Base-by-base conservation (phyloP, 228 moss, liverwort and hornwort species). In the Sphagnum fallax region DNA sequence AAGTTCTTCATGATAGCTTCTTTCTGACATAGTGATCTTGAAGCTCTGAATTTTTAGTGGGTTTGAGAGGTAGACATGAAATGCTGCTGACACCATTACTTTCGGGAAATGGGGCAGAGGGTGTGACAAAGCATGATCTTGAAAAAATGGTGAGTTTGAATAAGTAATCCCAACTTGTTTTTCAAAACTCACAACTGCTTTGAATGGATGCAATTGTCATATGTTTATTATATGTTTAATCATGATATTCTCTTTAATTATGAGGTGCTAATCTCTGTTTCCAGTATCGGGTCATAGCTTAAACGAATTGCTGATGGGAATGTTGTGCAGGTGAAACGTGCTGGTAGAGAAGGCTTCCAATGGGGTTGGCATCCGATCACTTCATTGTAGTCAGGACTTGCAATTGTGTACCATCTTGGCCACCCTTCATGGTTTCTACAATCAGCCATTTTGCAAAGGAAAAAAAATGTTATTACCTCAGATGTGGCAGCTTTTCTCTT, bases 91-190 rank as follows among this genome's bases (percentile, higher is more conserved):
- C 62, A 15, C 52, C 51, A 62, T 32, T 65, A 68, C 14, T 13
- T 16, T 50, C 16, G 12, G 67, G 14, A 16, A n/a, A 13, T 66
- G 47, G 0, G 71, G 50, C 74, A 86, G 86, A 82, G 66, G 53
- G 75, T 65, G 8, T 80, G 75, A 65, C 67, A 7, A 80, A 75
- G 76, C 52, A 67, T 52, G 82, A 82, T 70, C 53, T 82, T 62
- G 82, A 86, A 77, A 82, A 78, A 60, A 52, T 86, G 65, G 65
- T 82, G 77, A 79, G 65, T 65, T 48, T 53, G 7, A 65, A 61
- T 12, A 10, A 48, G 32, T 32, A 32, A 32, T 48, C 47, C 6
- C 16, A 62, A 47, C 62, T 12, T 62, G 62, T 62, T 5, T 62
- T 16, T 16, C 16, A 16, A 62, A 62, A 16, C 10, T 10, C 47